These are phyloP conservation scores for Fusarium burgessii DNA, from an alignment of 2,329 filamentous ascomycete genomes.

Conservation along the genomic window DNA sequence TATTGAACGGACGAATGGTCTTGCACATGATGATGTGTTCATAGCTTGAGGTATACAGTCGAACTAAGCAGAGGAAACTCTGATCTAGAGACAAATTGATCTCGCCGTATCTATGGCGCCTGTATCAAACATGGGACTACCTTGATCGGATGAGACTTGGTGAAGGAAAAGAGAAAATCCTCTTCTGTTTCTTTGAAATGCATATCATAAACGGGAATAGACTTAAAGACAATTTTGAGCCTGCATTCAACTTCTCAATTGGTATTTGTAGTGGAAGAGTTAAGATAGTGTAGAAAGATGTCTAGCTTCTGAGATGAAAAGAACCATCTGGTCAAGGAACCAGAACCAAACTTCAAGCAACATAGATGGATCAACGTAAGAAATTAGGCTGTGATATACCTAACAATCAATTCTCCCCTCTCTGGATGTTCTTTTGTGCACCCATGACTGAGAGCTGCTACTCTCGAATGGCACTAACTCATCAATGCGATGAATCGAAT, in stretches of 20 bases:
- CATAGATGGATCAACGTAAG: background rate
- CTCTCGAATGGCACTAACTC: background rate
- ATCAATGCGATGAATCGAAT: background rate
- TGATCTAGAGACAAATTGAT: constrained; percentile 2
- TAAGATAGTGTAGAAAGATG: too few species aligned
- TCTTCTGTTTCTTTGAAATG: background rate
- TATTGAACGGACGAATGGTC: constrained; percentile 25
- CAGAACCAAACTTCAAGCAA: background rate
- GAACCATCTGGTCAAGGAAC: background rate
- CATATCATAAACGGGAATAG: background rate
- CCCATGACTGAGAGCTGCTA: background rate
- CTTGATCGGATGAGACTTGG: background rate
- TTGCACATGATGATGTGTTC: background rate
- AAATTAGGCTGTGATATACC: background rate
- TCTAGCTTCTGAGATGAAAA: background rate
- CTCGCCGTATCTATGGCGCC: constrained; percentile 2
- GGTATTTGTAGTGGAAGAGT: background rate
- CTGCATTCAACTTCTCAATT: background rate
- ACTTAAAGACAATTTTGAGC: background rate
- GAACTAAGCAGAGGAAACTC: background rate
- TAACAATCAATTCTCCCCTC: background rate
- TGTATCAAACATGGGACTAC: background rate
- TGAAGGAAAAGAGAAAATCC: background rate
- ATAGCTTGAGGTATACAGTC: constrained; percentile 1
- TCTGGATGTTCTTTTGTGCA: background rate